A percentile compares a stretch with the other conserved stretches of the same genome.
These are phyloP conservation scores for Phytophthora colocasiae DNA, from an alignment of 352 stramenopile species.

Conservation along the genomic window DNA sequence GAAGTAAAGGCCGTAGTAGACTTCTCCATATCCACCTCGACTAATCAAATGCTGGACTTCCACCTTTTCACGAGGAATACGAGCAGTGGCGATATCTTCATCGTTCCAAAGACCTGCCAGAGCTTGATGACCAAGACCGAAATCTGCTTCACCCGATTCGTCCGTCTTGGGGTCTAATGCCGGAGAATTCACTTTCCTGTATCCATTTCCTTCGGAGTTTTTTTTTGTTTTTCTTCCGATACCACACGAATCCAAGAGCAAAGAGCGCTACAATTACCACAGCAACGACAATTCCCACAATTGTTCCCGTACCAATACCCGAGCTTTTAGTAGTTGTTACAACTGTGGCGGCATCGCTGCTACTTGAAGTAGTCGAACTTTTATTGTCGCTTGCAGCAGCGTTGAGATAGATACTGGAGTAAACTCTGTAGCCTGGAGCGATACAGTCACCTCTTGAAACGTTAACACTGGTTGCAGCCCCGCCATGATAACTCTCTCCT, in stretches of 20 bases:
- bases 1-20: conserved; percentile 33
- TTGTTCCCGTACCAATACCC: conserved; percentile 2
- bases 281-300: conserved; percentile 17
- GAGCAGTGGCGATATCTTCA: conserved; percentile 27
- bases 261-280: not conserved
- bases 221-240: not conserved
- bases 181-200: conserved; percentile 1
- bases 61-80: conserved; percentile 36
- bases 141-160: not conserved
- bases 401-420: not conserved
- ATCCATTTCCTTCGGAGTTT: not conserved
- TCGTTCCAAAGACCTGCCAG: conserved; percentile 31
- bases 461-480: not conserved
- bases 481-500: not conserved
- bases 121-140: conserved; percentile 7
- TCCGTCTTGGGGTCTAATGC: conserved; percentile 1
- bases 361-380: too few relatives aligned
- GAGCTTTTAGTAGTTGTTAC: too few relatives aligned
- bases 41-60: conserved; percentile 31
- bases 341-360: too few relatives aligned
- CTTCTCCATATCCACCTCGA: conserved; percentile 33
- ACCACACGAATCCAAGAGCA: conserved; percentile 2
- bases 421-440: not conserved
- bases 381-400: not conserved
- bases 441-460: not conserved